Evolutionary conservation across 1,139 yeast species (phyloP).

Genomic region (Pneumocystis murina): DNA sequence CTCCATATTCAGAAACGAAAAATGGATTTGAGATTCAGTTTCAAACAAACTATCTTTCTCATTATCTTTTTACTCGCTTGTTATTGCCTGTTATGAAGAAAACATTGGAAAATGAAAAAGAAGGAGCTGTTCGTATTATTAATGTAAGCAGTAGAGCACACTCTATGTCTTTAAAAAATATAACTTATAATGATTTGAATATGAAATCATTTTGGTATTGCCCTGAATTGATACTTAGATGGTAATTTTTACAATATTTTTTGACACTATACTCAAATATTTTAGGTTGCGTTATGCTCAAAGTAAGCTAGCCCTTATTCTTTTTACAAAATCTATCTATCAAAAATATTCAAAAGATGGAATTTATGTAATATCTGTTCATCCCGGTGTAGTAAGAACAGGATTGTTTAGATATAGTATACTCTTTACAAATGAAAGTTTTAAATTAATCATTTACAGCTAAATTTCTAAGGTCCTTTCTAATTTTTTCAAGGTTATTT

Average conservation of each 20-base stretch:
- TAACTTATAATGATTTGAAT: constrained; percentile 7
- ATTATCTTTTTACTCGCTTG: constrained; percentile 52
- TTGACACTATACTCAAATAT: neutral
- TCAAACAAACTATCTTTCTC: constrained; percentile 68
- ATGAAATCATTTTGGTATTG: neutral
- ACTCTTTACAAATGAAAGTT: neutral
- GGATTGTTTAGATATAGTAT: constrained; percentile 9
- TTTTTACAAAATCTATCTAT: constrained; percentile 12
- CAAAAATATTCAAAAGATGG: constrained; percentile 7
- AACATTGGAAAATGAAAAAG: constrained; percentile 18
- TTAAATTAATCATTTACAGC: neutral
- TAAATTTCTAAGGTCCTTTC: neutral
- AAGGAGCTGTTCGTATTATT: constrained; percentile 39
- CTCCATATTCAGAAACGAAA: constrained; percentile 12
- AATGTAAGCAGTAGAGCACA: constrained; percentile 62
- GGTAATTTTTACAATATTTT: neutral
- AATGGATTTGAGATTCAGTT: constrained; percentile 35
- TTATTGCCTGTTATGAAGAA: constrained; percentile 38
- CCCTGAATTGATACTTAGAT: neutral
- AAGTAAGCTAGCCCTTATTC: constrained; percentile 15
- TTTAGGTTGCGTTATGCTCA: constrained; percentile 14
- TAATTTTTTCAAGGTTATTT: neutral
- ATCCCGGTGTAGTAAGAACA: constrained; percentile 16
- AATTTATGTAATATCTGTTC: constrained; percentile 14
- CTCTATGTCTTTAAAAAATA: constrained; percentile 17